Percentiles rank a stretch among this genome's conserved stretches.
Conservation (phyloP, 73 alveolate genomes). For the Tetrahymena malaccensis region DNA sequence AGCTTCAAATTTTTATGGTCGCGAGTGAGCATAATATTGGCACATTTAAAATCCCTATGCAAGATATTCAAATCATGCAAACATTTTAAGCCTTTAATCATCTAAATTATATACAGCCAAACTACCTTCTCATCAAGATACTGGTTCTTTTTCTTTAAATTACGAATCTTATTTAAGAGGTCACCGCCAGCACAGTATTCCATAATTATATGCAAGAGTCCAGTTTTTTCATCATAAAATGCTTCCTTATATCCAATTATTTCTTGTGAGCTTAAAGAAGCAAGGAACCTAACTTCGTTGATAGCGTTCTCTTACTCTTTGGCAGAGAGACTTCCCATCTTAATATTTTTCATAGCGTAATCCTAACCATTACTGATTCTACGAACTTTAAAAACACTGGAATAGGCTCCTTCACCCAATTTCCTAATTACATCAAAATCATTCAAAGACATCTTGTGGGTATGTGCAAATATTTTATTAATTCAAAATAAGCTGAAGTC, state of each 20-base stretch:
- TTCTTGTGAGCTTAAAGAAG: conserved; percentile 8
- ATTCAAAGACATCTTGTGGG: background rate
- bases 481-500: background rate
- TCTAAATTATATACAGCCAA: conserved; percentile 67
- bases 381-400: conserved; percentile 33
- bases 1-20: conserved; percentile 54
- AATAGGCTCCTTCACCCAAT: conserved; percentile 38
- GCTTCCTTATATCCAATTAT: conserved; percentile 41
- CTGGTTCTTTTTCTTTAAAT: conserved; percentile 27
- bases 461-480: background rate
- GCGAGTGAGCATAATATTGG: conserved; percentile 70
- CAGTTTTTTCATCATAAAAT: conserved; percentile 29
- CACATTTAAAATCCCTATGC: conserved; percentile 88
- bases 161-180: conserved; percentile 53
- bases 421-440: conserved; percentile 38
- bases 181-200: conserved; percentile 82
- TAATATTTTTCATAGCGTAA: conserved; percentile 42
- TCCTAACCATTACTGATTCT: conserved; percentile 25
- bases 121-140: conserved; percentile 46
- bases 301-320: conserved; percentile 40
- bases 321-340: conserved; percentile 9
- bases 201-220: conserved; percentile 49
- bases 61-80: conserved; percentile 75
- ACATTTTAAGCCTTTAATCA: conserved; percentile 75
- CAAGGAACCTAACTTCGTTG: conserved; percentile 42